Conservation (phyloP, 768 basidiomycete genomes). For the Fomitopsis pulvina region DNA sequence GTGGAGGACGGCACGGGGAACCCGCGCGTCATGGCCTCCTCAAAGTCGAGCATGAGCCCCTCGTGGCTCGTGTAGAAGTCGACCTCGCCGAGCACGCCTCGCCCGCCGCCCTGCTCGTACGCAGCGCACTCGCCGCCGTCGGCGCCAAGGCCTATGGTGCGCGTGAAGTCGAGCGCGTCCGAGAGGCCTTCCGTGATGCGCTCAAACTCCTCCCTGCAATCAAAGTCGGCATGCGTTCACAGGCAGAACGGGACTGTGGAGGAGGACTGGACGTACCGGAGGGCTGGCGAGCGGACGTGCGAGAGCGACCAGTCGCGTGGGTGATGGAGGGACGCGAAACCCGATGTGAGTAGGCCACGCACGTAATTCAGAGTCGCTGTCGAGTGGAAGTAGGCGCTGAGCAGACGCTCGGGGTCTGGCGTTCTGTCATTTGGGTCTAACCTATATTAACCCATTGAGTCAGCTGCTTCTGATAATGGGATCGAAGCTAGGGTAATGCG, state of each 20-base stretch:
- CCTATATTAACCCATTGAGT: slow-evolving; percentile 26
- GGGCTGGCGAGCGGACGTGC: slow-evolving; percentile 80
- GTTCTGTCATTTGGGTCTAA: slow-evolving; percentile 71
- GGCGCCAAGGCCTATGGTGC: slow-evolving; percentile 68
- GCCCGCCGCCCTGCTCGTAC: slow-evolving; percentile 68
- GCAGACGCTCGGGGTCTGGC: slow-evolving; percentile 85
- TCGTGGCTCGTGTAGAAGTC: slow-evolving; percentile 96
- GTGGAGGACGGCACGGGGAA: slow-evolving; percentile 35
- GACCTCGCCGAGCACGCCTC: slow-evolving; percentile 74
- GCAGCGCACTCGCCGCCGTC: slow-evolving; percentile 34
- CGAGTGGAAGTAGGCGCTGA: slow-evolving; percentile 97
- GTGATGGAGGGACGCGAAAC: slow-evolving; percentile 89
- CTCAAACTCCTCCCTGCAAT: slow-evolving; percentile 72
- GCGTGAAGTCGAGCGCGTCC: slow-evolving; percentile 91
- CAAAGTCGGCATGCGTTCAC: not conserved
- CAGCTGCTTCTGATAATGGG: too few species aligned
- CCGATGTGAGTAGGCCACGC: slow-evolving; percentile 81
- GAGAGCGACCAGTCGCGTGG: slow-evolving; percentile 88
- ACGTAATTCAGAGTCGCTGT: slow-evolving; percentile 90
- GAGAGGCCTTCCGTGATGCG: slow-evolving; percentile 76
- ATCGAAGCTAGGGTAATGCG: slow-evolving; percentile 11
- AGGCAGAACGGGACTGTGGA: not conserved
- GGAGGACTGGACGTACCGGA: slow-evolving; percentile 42
- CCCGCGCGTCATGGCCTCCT: slow-evolving; percentile 82
- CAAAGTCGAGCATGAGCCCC: slow-evolving; percentile 88